These are phyloP conservation scores for Albizia julibrissin DNA, from an alignment of 306 rosid species.

Conservation along the genomic window DNA sequence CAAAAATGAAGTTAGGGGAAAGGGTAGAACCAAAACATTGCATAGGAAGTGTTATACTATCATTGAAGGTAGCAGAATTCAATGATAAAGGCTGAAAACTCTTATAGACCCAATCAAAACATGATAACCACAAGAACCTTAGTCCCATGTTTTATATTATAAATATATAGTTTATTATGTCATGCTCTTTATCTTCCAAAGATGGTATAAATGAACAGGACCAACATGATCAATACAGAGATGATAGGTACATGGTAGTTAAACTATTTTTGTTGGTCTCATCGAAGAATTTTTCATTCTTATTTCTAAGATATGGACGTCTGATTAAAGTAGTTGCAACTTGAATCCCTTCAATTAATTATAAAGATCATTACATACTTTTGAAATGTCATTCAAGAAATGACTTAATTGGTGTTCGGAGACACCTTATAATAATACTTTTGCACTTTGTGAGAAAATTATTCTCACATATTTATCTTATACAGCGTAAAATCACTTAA, in stretches of 20 bases:
- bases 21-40: background rate
- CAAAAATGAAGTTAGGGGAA: too few species aligned
- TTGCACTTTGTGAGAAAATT: too few species aligned
- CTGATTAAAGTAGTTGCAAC: background rate
- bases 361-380: background rate
- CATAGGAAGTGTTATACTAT: background rate
- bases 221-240: constrained; percentile 6
- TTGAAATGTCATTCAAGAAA: background rate
- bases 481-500: too few species aligned
- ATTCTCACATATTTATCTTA: too few species aligned
- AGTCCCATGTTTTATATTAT: background rate
- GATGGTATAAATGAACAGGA: background rate
- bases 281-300: background rate
- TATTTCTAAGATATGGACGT: background rate
- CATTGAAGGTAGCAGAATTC: background rate
- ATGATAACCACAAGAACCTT: background rate
- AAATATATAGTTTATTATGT: background rate
- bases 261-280: background rate
- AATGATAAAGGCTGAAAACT: background rate
- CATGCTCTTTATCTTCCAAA: background rate
- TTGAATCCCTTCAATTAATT: background rate
- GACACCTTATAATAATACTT: too few species aligned
- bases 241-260: background rate
- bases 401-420: too few species aligned
- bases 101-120: background rate